phyloP scores from a whole-genome alignment of 2,329 filamentous ascomycete species.

The Sporothrix inflata region DNA sequence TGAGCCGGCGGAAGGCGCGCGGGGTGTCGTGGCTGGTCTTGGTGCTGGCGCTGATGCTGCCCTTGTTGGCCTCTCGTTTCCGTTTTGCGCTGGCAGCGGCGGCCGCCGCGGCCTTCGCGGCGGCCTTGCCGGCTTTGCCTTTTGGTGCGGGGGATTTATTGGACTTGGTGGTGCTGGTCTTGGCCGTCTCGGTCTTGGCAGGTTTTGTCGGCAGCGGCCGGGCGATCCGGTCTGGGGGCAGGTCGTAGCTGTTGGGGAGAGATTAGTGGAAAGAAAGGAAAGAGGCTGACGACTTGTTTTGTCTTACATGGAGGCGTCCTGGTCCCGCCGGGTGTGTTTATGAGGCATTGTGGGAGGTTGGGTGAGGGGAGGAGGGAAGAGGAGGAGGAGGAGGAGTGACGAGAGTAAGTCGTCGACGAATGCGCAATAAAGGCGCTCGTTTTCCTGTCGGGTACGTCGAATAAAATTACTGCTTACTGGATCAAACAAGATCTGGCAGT shows the following conservation, averaged over 20 bases:
- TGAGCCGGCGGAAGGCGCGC: slow-evolving; percentile 81
- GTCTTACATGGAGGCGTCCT: slow-evolving; percentile 57
- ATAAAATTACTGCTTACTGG: not conserved
- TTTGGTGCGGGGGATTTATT: not conserved
- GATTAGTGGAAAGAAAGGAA: not conserved
- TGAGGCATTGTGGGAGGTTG: slow-evolving; percentile 67
- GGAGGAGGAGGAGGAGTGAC: not conserved
- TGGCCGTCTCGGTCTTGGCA: slow-evolving; percentile 37
- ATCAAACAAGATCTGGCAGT: not conserved
- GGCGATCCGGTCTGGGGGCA: slow-evolving; percentile 54
- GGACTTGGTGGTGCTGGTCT: slow-evolving; percentile 37
- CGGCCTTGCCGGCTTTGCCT: not conserved
- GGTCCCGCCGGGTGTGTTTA: slow-evolving; percentile 75
- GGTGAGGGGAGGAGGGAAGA: not conserved
- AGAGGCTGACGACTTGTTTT: too few relatives aligned
- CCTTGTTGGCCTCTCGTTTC: slow-evolving; percentile 47
- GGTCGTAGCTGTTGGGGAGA: slow-evolving; percentile 49
- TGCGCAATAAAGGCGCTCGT: not conserved
- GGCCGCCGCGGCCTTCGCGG: not conserved
- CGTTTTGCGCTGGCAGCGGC: slow-evolving; percentile 47
- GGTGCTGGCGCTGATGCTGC: slow-evolving; percentile 37
- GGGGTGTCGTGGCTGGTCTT: slow-evolving; percentile 73
- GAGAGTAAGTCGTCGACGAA: not conserved
- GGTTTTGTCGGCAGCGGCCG: slow-evolving; percentile 50
- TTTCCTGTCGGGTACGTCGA: not conserved